phyloP scores from a whole-genome alignment of 257 asterid genomes.

The Solanum raphanifolium region DNA sequence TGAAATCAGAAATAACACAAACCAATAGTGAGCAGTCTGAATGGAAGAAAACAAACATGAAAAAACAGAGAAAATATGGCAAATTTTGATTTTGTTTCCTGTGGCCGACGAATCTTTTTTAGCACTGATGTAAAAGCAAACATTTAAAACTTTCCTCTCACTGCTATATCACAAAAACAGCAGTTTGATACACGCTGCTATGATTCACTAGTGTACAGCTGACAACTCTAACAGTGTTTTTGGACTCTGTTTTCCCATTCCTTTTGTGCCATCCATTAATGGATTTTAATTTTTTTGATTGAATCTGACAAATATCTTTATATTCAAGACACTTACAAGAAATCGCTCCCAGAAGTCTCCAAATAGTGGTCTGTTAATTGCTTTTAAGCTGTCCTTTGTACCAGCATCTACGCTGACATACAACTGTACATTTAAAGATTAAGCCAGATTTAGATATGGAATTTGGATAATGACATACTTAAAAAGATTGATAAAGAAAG shows the following conservation, averaged over 20 bases:
- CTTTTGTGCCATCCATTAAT: not conserved
- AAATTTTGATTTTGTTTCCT: not conserved
- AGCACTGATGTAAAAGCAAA: not conserved
- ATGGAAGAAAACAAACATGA: not conserved
- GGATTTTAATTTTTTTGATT: not conserved
- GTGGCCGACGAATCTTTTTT: not conserved
- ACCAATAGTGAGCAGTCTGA: not conserved
- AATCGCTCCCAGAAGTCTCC: conserved; percentile 99
- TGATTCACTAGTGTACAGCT: not conserved
- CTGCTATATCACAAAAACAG: not conserved
- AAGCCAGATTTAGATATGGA: not conserved
- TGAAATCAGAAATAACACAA: not conserved
- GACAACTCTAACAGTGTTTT: not conserved
- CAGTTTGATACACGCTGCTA: not conserved
- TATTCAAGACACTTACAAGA: conserved; percentile 38
- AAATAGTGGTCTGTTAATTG: conserved; percentile 91
- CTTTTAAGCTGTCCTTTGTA: conserved; percentile 95
- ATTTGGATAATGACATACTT: not conserved
- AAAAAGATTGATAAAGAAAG: not conserved
- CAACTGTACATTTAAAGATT: conserved; percentile 42
- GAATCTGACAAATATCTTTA: not conserved
- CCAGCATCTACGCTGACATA: conserved; percentile 99
- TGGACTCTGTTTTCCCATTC: not conserved
- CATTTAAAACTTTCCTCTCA: not conserved
- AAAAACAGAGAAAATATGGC: not conserved